Conservation (phyloP, 257 asterid species). For the Lavandula angustifolia region DNA sequence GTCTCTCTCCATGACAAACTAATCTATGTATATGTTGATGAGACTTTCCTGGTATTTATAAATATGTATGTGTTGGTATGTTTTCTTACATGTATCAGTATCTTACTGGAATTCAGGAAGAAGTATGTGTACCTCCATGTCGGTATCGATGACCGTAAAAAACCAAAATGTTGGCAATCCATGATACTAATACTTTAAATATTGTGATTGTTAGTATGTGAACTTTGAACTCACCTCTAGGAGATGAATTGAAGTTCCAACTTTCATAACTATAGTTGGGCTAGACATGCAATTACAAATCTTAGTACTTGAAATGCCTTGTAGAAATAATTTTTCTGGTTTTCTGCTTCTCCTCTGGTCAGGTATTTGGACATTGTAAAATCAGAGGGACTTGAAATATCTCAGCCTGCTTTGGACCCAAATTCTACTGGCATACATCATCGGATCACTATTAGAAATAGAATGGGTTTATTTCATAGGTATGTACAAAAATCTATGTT, state of each 20-base stretch:
- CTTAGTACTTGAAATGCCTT: constrained; percentile 19
- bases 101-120: neutral
- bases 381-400: constrained; percentile 82
- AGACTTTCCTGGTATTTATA: no score
- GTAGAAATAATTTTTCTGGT: neutral
- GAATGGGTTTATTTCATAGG: constrained; percentile 69
- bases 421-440: constrained; percentile 95
- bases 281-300: constrained; percentile 6
- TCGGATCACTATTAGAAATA: constrained; percentile 73
- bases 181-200: neutral
- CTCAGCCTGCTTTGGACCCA: constrained; percentile 98
- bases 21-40: no score
- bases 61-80: no score
- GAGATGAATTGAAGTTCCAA: neutral
- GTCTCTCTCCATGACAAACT: no score
- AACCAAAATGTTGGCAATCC: neutral
- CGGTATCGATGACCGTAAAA: neutral
- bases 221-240: neutral
- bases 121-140: neutral
- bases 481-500: constrained; percentile 27
- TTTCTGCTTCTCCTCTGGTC: constrained; percentile 25
- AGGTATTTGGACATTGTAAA: constrained; percentile 77
- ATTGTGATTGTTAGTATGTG: neutral
- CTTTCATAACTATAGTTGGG: neutral
- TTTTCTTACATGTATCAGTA: neutral